These are phyloP conservation scores for Talaromyces sp. DNA, from an alignment of 2,329 filamentous ascomycete species.

Conservation along the genomic window DNA sequence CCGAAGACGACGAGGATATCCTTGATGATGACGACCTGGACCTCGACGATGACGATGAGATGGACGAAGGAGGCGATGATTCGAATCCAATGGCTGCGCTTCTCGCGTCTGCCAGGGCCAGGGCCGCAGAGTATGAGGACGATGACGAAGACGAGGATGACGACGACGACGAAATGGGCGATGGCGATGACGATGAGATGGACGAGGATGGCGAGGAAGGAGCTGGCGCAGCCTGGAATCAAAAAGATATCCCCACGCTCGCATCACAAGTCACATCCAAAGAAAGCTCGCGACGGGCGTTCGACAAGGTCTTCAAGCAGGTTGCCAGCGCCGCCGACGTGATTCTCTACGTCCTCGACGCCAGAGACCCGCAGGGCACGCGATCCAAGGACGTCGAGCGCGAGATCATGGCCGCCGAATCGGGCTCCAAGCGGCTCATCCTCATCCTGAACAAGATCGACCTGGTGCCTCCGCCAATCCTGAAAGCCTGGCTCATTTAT, in stretches of 20 bases:
- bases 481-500: slow-evolving; percentile 79
- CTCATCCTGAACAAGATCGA: slow-evolving; percentile 96
- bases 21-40: slow-evolving; percentile 33
- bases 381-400: slow-evolving; percentile 87
- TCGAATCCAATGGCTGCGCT: slow-evolving; percentile 47
- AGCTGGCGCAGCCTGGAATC: slow-evolving; percentile 44
- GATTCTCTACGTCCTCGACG: slow-evolving; percentile 87
- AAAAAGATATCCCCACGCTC: slow-evolving; percentile 46
- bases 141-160: slow-evolving; percentile 37
- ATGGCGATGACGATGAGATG: slow-evolving; percentile 49
- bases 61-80: slow-evolving; percentile 46
- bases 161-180: slow-evolving; percentile 48
- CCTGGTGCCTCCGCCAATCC: slow-evolving; percentile 72
- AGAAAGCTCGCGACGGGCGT: slow-evolving; percentile 74
- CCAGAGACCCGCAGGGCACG: slow-evolving; percentile 84
- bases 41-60: slow-evolving; percentile 51
- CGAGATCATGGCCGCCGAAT: slow-evolving; percentile 81
- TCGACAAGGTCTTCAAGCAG: slow-evolving; percentile 94
- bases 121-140: slow-evolving; percentile 42
- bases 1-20: slow-evolving; percentile 11
- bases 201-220: slow-evolving; percentile 47
- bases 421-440: slow-evolving; percentile 79
- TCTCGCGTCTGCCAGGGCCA: slow-evolving; percentile 40
- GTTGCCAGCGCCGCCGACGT: slow-evolving; percentile 87
- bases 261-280: slow-evolving; percentile 26